A percentile compares a stretch with the other conserved stretches of the same genome.
Evolutionary conservation across 768 basidiomycete species (phyloP).

Genomic region (Gautieria morchelliformis): DNA sequence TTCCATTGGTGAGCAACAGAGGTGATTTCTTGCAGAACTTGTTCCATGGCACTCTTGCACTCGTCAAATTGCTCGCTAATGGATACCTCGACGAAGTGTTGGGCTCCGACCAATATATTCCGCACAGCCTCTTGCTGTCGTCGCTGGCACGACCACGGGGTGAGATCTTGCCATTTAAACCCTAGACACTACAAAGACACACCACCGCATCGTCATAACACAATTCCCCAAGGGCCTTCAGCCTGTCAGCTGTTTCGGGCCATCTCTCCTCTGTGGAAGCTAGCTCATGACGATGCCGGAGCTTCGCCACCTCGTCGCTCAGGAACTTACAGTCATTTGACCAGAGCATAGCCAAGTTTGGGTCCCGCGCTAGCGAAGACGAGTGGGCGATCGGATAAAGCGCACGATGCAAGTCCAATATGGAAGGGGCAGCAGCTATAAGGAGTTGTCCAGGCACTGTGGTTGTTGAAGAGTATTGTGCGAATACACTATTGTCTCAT

Average conservation of each 20-base stretch:
- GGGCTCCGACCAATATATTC: conserved; percentile 41
- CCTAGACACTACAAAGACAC: conserved; percentile 19
- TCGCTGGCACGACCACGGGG: too few relatives aligned
- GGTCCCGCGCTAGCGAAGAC: conserved; percentile 32
- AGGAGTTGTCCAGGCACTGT: conserved; percentile 38
- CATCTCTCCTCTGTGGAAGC: conserved; percentile 31
- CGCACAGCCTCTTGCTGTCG: conserved; percentile 35
- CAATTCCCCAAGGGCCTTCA: conserved; percentile 52
- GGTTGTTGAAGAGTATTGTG: background rate
- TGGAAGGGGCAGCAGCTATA: conserved; percentile 48
- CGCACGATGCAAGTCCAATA: conserved; percentile 73
- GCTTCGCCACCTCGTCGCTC: conserved; percentile 37
- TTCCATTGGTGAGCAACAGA: conserved; percentile 58
- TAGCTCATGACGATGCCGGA: conserved; percentile 20
- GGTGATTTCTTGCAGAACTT: conserved; percentile 55
- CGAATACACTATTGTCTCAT: conserved; percentile 7
- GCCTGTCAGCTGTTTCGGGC: conserved; percentile 37
- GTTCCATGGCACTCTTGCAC: conserved; percentile 60
- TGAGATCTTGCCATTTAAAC: too few relatives aligned
- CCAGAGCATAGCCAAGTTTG: conserved; percentile 58
- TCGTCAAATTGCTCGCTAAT: conserved; percentile 52
- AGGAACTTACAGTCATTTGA: conserved; percentile 78
- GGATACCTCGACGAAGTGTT: conserved; percentile 65
- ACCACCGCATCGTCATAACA: conserved; percentile 69
- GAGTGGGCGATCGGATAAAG: conserved; percentile 60